phyloP scores from a whole-genome alignment of 1,139 yeast species.

The Zhuliangozyma parablackwelliae region DNA sequence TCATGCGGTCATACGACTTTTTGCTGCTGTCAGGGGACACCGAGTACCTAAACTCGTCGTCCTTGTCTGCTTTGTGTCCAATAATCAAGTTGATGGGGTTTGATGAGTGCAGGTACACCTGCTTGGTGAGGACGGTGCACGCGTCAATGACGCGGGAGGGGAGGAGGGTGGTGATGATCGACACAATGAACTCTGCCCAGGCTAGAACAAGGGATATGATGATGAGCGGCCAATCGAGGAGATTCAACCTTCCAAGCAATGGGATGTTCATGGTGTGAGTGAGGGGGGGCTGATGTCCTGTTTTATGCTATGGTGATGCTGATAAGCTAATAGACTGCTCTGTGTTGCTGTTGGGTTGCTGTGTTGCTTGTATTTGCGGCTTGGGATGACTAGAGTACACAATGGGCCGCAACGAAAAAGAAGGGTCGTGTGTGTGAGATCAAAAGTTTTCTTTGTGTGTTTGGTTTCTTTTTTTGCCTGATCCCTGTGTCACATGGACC shows the following conservation, averaged over 20 bases:
- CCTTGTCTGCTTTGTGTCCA: conserved; percentile 7
- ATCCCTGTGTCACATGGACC: too few relatives aligned
- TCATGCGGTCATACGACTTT: conserved; percentile 25
- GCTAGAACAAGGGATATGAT: conserved; percentile 33
- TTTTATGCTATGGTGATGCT: too few relatives aligned
- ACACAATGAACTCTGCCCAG: conserved; percentile 37
- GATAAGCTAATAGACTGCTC: too few relatives aligned
- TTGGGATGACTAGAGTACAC: too few relatives aligned
- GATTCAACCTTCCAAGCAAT: conserved; percentile 30
- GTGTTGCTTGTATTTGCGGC: too few relatives aligned
- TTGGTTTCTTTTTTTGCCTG: too few relatives aligned
- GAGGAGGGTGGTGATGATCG: conserved; percentile 29
- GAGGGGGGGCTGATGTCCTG: too few relatives aligned
- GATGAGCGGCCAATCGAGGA: conserved; percentile 35
- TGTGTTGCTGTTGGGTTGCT: too few relatives aligned
- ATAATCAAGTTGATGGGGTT: conserved; percentile 27
- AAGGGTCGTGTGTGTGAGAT: too few relatives aligned
- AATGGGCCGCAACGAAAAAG: too few relatives aligned
- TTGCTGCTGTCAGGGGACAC: conserved; percentile 14
- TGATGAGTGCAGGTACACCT: conserved; percentile 24
- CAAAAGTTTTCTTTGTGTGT: too few relatives aligned
- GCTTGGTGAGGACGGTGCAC: conserved; percentile 25
- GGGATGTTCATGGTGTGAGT: conserved; percentile 30
- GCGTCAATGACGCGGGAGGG: conserved; percentile 28
- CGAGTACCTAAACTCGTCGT: conserved; percentile 10